Percentiles rank a stretch among this genome's conserved stretches.
Conservation (phyloP, 2,329 filamentous ascomycete genomes). For the Teratosphaeria viscida region DNA sequence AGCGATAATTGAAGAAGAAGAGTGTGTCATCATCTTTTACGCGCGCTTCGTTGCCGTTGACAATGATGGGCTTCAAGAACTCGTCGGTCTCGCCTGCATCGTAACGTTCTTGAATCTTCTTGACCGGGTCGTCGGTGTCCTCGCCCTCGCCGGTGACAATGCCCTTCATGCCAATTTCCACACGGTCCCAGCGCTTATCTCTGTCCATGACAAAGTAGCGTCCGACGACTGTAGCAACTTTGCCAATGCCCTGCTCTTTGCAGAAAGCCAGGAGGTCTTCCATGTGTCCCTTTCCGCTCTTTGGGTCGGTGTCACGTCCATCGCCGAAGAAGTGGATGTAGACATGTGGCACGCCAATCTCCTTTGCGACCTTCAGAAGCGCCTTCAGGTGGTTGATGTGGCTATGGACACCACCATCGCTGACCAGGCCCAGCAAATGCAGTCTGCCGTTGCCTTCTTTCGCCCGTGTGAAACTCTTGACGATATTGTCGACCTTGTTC, state of each 20-base stretch:
- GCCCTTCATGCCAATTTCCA: conserved; percentile 82
- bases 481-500: conserved; percentile 65
- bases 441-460: conserved; percentile 84
- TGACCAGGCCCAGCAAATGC: conserved; percentile 84
- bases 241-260: conserved; percentile 74
- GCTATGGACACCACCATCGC: conserved; percentile 89
- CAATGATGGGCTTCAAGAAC: conserved; percentile 95
- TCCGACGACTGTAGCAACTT: conserved; percentile 87
- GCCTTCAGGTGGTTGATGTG: conserved; percentile 90
- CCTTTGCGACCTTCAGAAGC: conserved; percentile 82
- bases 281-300: conserved; percentile 82
- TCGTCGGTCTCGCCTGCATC: conserved; percentile 84
- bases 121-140: conserved; percentile 70
- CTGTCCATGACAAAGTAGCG: conserved; percentile 99
- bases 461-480: conserved; percentile 64
- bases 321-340: conserved; percentile 99
- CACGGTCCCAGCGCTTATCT: conserved; percentile 96
- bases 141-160: conserved; percentile 80
- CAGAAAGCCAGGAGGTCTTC: conserved; percentile 69
- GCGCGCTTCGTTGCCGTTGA: conserved; percentile 74
- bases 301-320: conserved; percentile 94
- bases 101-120: conserved; percentile 80
- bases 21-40: conserved; percentile 88
- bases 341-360: conserved; percentile 75
- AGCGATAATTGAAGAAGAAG: conserved; percentile 99